Conservation (phyloP, 768 basidiomycete species). For the Crepidotus variabilis region DNA sequence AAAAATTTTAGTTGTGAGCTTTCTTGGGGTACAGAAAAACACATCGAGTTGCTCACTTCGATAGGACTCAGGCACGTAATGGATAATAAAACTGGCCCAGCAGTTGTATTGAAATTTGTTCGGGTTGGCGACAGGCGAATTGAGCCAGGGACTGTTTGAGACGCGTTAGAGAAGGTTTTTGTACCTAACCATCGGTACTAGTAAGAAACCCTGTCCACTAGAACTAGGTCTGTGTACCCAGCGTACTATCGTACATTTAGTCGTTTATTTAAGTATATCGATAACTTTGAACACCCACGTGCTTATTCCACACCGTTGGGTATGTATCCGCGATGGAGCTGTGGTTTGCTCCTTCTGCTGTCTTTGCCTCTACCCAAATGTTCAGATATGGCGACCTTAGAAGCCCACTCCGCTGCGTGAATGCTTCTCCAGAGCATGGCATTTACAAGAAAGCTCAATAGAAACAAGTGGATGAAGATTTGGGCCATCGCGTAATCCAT, state of each 20-base stretch:
- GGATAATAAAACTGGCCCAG: neutral
- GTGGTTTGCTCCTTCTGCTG: too few relatives aligned
- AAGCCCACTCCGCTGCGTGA: too few relatives aligned
- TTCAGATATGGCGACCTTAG: too few relatives aligned
- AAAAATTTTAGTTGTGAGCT: neutral
- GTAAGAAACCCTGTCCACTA: neutral
- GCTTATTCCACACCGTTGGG: too few relatives aligned
- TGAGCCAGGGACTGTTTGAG: neutral
- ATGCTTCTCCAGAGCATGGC: too few relatives aligned
- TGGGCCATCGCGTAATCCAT: too few relatives aligned
- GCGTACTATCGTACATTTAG: neutral
- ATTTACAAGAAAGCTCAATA: too few relatives aligned
- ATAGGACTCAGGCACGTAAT: constrained; percentile 1
- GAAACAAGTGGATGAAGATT: too few relatives aligned
- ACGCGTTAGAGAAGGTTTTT: neutral
- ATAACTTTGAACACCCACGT: too few relatives aligned
- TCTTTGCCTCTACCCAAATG: too few relatives aligned
- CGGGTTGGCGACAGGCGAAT: neutral
- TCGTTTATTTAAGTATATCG: too few relatives aligned
- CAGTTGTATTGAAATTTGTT: neutral
- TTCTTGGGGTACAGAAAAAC: neutral
- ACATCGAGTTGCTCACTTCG: neutral
- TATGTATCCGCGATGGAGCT: too few relatives aligned
- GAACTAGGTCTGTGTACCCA: neutral
- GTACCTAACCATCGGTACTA: neutral